These are phyloP conservation scores for Hippophae tibetana DNA, from an alignment of 306 rosid species.

Conservation along the genomic window DNA sequence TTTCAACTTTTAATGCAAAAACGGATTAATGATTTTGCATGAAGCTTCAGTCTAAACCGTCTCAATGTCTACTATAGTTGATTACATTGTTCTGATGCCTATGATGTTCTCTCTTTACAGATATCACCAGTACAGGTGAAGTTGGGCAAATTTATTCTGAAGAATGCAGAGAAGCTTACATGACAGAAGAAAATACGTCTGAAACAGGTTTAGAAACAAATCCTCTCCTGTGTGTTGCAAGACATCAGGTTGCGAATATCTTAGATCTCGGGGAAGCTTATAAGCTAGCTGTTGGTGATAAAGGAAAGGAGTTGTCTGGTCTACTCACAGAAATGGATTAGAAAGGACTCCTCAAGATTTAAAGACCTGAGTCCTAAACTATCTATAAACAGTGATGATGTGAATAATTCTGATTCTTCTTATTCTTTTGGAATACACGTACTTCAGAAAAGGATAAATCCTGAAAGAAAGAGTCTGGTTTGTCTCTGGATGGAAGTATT, in stretches of 20 bases:
- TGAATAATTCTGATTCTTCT: conserved; percentile 44
- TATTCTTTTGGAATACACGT: conserved; percentile 50
- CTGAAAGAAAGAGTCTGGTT: conserved; percentile 84
- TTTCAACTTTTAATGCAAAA: neutral
- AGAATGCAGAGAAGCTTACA: conserved; percentile 30
- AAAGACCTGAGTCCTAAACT: conserved; percentile 67
- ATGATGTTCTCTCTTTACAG: conserved; percentile 19
- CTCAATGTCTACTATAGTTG: conserved; percentile 3
- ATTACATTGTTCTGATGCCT: conserved; percentile 7
- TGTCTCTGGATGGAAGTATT: conserved; percentile 75
- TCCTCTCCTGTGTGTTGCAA: conserved; percentile 31
- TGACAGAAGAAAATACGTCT: conserved; percentile 31
- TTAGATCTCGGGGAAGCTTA: conserved; percentile 93
- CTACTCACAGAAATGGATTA: conserved; percentile 62
- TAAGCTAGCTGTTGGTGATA: conserved; percentile 51
- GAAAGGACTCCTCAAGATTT: conserved; percentile 63
- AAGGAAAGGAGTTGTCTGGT: conserved; percentile 62
- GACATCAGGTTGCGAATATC: conserved; percentile 38
- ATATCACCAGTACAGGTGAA: conserved; percentile 27
- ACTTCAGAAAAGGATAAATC: conserved; percentile 65
- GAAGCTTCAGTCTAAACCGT: neutral
- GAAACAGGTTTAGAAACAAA: conserved; percentile 41
- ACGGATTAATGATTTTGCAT: neutral
- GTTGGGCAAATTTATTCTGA: conserved; percentile 18
- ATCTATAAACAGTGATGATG: conserved; percentile 54